Percentiles rank a stretch among this genome's conserved stretches.
phyloP scores from a whole-genome alignment of 805 yeast genomes.

The Pachysolen tannophilus region DNA sequence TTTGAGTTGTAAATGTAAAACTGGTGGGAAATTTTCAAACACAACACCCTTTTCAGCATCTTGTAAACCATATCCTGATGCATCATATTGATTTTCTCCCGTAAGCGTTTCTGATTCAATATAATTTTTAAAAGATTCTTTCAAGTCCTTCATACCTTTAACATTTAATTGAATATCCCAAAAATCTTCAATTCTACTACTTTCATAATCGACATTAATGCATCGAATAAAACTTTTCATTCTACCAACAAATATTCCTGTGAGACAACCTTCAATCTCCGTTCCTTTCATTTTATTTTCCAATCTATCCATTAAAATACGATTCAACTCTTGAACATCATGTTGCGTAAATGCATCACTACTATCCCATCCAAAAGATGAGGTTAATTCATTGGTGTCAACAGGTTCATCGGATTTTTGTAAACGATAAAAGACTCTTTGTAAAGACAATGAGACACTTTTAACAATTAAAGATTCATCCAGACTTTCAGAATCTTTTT shows the following conservation, averaged over 20 bases:
- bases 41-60: conserved; percentile 96
- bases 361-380: conserved; percentile 95
- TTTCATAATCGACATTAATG: conserved; percentile 86
- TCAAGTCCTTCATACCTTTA: conserved; percentile 64
- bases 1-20: conserved; percentile 85
- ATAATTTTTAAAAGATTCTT: conserved; percentile 77
- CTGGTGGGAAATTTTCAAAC: conserved; percentile 85
- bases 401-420: conserved; percentile 69
- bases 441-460: conserved; percentile 78
- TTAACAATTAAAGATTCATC: conserved; percentile 14
- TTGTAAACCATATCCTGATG: conserved; percentile 83
- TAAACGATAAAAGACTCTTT: conserved; percentile 76
- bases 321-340: conserved; percentile 93
- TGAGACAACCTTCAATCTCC: conserved; percentile 63
- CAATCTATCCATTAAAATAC: conserved; percentile 90
- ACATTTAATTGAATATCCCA: conserved; percentile 98
- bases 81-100: conserved; percentile 94
- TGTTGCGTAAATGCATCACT: conserved; percentile 96
- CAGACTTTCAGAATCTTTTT: conserved; percentile 25
- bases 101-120: conserved; percentile 81
- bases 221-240: conserved; percentile 95
- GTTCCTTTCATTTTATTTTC: conserved; percentile 91
- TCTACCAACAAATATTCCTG: conserved; percentile 86
- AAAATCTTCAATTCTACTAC: conserved; percentile 85
- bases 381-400: conserved; percentile 79